Conservation (phyloP, 805 yeast species). For the Yamadazyma ubonensis region DNA sequence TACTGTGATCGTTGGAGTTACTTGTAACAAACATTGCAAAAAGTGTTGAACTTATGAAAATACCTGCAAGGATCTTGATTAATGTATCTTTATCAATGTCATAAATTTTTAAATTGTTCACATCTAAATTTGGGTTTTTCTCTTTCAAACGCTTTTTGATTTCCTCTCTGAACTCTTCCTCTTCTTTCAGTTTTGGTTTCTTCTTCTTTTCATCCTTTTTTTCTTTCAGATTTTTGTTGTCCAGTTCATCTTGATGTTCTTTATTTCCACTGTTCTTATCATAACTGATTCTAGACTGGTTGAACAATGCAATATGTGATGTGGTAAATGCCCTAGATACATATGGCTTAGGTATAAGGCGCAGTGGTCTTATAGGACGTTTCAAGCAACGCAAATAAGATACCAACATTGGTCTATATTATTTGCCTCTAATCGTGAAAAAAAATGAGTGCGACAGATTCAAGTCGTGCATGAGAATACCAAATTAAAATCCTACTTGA, state of each 20-base stretch:
- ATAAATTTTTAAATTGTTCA: conserved; percentile 31
- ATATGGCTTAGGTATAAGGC: not conserved
- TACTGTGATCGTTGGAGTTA: conserved; percentile 16
- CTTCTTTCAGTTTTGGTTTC: conserved; percentile 29
- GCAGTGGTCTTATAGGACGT: not conserved
- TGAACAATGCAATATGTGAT: conserved; percentile 3
- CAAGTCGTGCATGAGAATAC: not conserved
- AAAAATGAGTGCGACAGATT: conserved; percentile 4
- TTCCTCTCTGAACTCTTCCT: conserved; percentile 35
- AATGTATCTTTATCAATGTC: conserved; percentile 21
- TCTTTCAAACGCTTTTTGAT: conserved; percentile 30
- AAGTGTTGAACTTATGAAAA: conserved; percentile 20
- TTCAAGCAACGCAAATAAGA: conserved; percentile 5
- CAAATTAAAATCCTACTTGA: too few species aligned
- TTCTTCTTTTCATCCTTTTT: conserved; percentile 16
- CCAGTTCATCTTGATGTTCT: conserved; percentile 5
- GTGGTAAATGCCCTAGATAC: not conserved
- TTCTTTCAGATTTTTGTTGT: conserved; percentile 6
- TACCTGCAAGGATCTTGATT: conserved; percentile 18
- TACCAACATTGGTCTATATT: conserved; percentile 6
- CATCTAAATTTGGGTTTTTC: conserved; percentile 26
- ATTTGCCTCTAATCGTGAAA: conserved; percentile 3
- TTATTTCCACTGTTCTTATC: conserved; percentile 6
- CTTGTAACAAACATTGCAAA: conserved; percentile 12
- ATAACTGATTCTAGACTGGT: not conserved